A percentile compares a stretch with the other conserved stretches of the same genome.
Conservation (phyloP, 2,329 filamentous ascomycete species). For the Alternaria postmessia region DNA sequence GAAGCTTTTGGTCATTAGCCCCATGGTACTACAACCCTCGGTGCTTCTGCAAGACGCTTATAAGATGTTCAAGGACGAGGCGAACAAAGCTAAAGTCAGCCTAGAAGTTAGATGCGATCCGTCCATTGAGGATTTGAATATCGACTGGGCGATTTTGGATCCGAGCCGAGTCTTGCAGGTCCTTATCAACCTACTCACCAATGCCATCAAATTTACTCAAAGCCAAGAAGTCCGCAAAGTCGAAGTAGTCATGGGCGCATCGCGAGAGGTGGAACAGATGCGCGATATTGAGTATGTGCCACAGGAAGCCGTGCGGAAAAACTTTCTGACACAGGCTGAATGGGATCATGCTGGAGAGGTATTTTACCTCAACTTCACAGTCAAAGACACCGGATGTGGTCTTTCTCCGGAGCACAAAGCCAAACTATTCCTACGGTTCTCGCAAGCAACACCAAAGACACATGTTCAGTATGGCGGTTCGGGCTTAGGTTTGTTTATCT, state of each 20-base stretch:
- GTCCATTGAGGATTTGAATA: conserved; percentile 15
- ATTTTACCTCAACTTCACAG: conserved; percentile 18
- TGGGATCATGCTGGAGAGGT: conserved; percentile 13
- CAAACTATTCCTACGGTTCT: conserved; percentile 36
- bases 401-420: conserved; percentile 15
- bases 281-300: conserved; percentile 15
- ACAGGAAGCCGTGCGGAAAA: conserved; percentile 1
- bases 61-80: conserved; percentile 35
- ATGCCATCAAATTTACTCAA: conserved; percentile 45
- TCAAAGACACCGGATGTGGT: conserved; percentile 18
- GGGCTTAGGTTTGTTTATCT: conserved; percentile 36
- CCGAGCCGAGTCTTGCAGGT: conserved; percentile 31
- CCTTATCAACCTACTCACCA: conserved; percentile 43
- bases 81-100: conserved; percentile 21
- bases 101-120: conserved; percentile 19
- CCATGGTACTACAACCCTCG: conserved; percentile 24
- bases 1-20: conserved; percentile 32
- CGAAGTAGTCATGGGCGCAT: conserved; percentile 14
- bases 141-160: conserved; percentile 25
- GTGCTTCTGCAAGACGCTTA: conserved; percentile 27
- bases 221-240: conserved; percentile 9
- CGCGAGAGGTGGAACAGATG: conserved; percentile 5
- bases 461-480: conserved; percentile 36
- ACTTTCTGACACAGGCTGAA: conserved; percentile 6
- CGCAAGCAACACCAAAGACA: conserved; percentile 35